A percentile compares a stretch with the other conserved stretches of the same genome.
phyloP scores from a whole-genome alignment of 2,329 filamentous ascomycete species.

The Colletotrichum cereale region DNA sequence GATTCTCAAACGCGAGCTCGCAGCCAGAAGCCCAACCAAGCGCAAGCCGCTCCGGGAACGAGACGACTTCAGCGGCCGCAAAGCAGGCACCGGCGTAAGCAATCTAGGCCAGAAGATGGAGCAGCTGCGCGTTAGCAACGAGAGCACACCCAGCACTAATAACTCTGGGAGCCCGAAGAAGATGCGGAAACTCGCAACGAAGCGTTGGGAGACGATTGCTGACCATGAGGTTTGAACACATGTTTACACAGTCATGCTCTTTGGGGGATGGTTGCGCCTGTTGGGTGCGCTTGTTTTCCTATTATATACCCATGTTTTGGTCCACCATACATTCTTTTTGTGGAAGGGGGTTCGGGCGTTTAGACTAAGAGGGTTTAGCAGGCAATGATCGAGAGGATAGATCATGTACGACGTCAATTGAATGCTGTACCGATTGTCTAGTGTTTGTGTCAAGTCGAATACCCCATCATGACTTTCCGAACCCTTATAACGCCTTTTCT shows the following conservation, averaged over 20 bases:
- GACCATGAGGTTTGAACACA: conserved; percentile 49
- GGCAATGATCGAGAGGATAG: background rate
- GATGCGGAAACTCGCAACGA: conserved; percentile 61
- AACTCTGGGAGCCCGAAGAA: conserved; percentile 64
- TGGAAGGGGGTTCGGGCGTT: conserved; percentile 12
- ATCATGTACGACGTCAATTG: background rate
- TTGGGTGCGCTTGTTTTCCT: conserved; percentile 24
- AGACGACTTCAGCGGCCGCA: conserved; percentile 56
- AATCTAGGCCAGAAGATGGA: conserved; percentile 62
- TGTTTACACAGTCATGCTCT: background rate
- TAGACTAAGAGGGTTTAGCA: background rate
- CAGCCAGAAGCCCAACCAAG: conserved; percentile 73
- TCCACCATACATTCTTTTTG: background rate
- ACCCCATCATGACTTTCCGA: background rate
- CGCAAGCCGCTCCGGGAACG: conserved; percentile 67
- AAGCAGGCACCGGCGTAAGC: conserved; percentile 49
- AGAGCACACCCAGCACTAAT: conserved; percentile 46
- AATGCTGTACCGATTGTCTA: background rate
- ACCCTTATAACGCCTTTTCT: background rate
- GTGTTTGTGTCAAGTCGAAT: background rate
- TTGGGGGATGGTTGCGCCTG: conserved; percentile 4
- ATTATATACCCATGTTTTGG: conserved; percentile 35
- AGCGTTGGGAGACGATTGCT: conserved; percentile 62
- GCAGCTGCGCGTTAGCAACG: conserved; percentile 61
- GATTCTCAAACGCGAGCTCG: conserved; percentile 75